Conservation (phyloP, 805 yeast genomes). For the Candida broadrunensis region DNA sequence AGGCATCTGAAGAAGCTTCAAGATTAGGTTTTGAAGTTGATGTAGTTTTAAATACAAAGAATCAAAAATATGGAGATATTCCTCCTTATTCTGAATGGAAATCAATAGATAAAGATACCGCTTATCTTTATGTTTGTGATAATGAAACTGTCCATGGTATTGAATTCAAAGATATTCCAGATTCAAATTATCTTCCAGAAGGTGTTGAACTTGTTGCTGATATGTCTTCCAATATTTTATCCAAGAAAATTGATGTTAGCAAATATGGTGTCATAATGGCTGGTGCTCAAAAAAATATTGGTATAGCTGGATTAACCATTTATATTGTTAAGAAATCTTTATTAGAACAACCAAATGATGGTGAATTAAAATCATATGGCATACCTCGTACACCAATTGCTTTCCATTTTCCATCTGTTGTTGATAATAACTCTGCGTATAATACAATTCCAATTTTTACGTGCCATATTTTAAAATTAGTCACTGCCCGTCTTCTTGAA, state of each 20-base stretch:
- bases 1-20: slow-evolving; percentile 80
- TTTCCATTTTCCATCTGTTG: slow-evolving; percentile 80
- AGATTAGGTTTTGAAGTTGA: slow-evolving; percentile 79
- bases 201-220: slow-evolving; percentile 87
- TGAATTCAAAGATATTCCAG: slow-evolving; percentile 61
- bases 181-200: slow-evolving; percentile 53
- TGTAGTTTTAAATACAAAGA: slow-evolving; percentile 63
- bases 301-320: slow-evolving; percentile 91
- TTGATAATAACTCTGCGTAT: slow-evolving; percentile 86
- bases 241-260: slow-evolving; percentile 74
- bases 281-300: slow-evolving; percentile 98
- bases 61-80: slow-evolving; percentile 58
- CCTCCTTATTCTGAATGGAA: slow-evolving; percentile 70
- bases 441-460: slow-evolving; percentile 96
- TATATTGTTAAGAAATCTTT: slow-evolving; percentile 85
- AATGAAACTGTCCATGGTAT: slow-evolving; percentile 97
- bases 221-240: slow-evolving; percentile 89
- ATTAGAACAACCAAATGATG: slow-evolving; percentile 64
- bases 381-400: slow-evolving; percentile 89
- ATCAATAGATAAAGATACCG: slow-evolving; percentile 51
- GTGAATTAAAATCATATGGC: slow-evolving; percentile 52
- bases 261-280: slow-evolving; percentile 90
- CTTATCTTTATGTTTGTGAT: slow-evolving; percentile 89
- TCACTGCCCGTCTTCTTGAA: slow-evolving; percentile 56
- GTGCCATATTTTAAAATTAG: slow-evolving; percentile 79